Evolutionary conservation across 1,284 basidiomycete genomes (phyloP).

Genomic region (Apiotrichum domesticum): DNA sequence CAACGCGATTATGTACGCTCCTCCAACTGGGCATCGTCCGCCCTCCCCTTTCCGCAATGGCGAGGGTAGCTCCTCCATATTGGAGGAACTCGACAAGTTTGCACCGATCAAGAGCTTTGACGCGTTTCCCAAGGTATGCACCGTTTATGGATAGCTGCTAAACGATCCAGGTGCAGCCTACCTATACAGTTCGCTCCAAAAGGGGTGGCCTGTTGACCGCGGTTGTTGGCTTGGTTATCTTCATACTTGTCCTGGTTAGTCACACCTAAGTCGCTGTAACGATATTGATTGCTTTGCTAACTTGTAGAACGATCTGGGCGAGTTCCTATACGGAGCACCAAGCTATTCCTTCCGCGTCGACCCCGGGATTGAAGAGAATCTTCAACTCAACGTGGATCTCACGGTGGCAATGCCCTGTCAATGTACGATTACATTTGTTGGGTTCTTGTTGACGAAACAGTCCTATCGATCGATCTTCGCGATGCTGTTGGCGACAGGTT

Average conservation of each 20-base stretch:
- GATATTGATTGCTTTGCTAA: neutral
- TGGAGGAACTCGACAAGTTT: conserved; percentile 47
- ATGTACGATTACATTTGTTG: conserved; percentile 51
- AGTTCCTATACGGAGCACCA: conserved; percentile 87
- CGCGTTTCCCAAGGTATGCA: conserved; percentile 68
- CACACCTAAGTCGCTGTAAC: too few species aligned
- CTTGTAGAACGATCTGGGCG: conserved; percentile 71
- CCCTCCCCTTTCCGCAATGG: neutral
- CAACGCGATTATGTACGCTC: too few species aligned
- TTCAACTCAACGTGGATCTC: conserved; percentile 83
- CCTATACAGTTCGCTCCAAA: conserved; percentile 79
- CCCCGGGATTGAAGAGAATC: conserved; percentile 54
- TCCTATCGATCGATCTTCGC: conserved; percentile 77
- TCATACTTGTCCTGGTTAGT: conserved; percentile 42
- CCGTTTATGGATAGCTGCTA: neutral
- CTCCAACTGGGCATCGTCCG: too few species aligned
- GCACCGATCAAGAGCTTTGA: conserved; percentile 47
- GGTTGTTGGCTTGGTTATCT: conserved; percentile 64
- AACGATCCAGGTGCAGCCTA: conserved; percentile 58
- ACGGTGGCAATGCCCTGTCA: conserved; percentile 86
- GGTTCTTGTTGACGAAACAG: conserved; percentile 45
- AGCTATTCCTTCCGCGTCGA: conserved; percentile 81
- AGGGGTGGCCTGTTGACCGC: conserved; percentile 83
- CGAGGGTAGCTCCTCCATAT: conserved; percentile 22
- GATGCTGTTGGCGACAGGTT: conserved; percentile 89